Conservation (phyloP, 768 basidiomycete genomes). For the Rhodotorula toruloides region DNA sequence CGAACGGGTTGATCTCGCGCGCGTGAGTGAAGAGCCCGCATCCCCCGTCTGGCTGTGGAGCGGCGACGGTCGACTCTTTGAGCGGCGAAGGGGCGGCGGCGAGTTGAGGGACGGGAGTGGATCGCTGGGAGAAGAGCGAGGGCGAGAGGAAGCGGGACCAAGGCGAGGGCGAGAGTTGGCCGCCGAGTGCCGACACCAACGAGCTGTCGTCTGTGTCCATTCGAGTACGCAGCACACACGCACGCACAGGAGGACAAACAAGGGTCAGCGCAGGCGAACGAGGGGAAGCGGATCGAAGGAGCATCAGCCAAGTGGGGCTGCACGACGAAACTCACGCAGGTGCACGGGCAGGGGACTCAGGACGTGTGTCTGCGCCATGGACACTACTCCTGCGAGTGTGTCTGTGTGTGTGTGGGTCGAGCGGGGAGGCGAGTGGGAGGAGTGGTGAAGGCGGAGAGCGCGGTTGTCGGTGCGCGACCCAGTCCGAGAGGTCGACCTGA, state of each 20-base stretch:
- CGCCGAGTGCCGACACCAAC: neutral
- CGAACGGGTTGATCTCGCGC: conserved; percentile 33
- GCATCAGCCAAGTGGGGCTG: neutral
- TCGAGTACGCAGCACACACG: too few relatives aligned
- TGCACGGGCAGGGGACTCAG: too few relatives aligned
- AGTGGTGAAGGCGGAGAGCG: neutral
- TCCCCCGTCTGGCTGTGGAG: conserved; percentile 21
- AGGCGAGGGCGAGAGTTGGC: conserved; percentile 4
- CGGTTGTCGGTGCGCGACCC: too few relatives aligned
- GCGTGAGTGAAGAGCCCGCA: conserved; percentile 24
- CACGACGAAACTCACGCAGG: neutral
- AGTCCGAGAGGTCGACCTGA: too few relatives aligned
- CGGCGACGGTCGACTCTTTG: neutral
- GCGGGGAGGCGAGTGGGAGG: neutral
- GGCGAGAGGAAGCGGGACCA: conserved; percentile 28
- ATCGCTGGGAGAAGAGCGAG: conserved; percentile 15
- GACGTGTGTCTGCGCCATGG: neutral
- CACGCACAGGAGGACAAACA: too few relatives aligned
- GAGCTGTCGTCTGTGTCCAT: neutral
- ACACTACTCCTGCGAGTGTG: too few relatives aligned
- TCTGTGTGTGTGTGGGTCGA: too few relatives aligned
- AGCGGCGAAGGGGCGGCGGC: neutral
- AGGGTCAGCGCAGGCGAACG: neutral
- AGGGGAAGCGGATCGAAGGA: neutral
- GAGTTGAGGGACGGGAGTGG: neutral